phyloP scores from a whole-genome alignment of 2,329 filamentous ascomycete genomes.

The Cladosporium austrohemisphaericum region DNA sequence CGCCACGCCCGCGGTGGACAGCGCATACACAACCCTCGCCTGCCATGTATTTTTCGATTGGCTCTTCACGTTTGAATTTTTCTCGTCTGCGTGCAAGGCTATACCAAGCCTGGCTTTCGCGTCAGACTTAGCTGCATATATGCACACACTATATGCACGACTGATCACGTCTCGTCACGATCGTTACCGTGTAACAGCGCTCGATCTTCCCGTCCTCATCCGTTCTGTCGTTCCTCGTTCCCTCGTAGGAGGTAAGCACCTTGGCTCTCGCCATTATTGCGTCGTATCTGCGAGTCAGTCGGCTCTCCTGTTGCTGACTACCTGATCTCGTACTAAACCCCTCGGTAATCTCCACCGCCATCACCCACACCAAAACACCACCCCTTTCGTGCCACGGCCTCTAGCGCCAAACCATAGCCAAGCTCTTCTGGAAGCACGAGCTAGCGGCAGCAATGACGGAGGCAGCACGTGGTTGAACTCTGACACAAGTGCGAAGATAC shows the following conservation, averaged over 20 bases:
- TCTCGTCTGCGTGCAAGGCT: not conserved
- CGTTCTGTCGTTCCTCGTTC: not conserved
- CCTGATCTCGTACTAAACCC: not conserved
- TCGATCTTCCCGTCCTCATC: not conserved
- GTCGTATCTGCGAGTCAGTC: too few species aligned
- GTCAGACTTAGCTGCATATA: constrained; percentile 3
- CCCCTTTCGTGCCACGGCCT: not conserved
- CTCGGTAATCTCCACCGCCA: constrained; percentile 6
- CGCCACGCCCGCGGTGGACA: constrained; percentile 4
- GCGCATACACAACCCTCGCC: constrained; percentile 6
- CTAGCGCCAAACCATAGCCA: constrained; percentile 2
- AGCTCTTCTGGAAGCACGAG: constrained; percentile 12
- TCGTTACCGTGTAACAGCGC: not conserved
- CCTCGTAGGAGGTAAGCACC: too few species aligned
- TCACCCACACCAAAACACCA: not conserved
- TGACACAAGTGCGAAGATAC: not conserved
- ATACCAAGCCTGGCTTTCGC: not conserved
- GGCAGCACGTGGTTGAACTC: constrained; percentile 9
- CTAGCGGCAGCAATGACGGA: constrained; percentile 10
- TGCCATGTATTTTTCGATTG: not conserved
- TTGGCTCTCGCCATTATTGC: not conserved
- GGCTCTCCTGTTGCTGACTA: not conserved
- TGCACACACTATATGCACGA: constrained; percentile 7
- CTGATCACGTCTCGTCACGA: constrained; percentile 4
- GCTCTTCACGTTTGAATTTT: not conserved